Percentiles rank a stretch among this genome's conserved stretches.
Evolutionary conservation across 345 rosid species (phyloP).

Genomic region (Dovyalis caffra): DNA sequence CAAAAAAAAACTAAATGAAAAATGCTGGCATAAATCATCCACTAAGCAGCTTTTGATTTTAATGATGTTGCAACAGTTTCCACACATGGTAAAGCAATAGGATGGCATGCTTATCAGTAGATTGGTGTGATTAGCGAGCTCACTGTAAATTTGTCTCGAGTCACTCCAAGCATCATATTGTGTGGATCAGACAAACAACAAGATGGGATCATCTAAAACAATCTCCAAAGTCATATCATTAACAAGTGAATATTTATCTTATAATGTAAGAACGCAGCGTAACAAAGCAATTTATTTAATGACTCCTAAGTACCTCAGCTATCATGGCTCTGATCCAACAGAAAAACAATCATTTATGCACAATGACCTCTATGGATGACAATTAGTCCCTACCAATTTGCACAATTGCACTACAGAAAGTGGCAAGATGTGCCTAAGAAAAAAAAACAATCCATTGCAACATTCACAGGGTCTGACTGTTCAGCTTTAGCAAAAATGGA

Average conservation of each 20-base stretch:
- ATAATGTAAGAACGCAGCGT: no score
- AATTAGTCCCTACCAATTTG: not conserved
- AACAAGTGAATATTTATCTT: no score
- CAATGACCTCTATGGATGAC: not conserved
- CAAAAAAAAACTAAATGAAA: not conserved
- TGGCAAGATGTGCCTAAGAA: not conserved
- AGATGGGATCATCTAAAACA: not conserved
- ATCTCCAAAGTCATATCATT: not conserved
- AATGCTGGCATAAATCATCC: not conserved
- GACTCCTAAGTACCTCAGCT: no score
- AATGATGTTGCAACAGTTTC: not conserved
- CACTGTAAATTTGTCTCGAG: not conserved
- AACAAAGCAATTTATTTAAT: no score
- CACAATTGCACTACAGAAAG: not conserved
- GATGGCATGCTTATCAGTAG: constrained; percentile 4
- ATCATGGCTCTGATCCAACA: no score
- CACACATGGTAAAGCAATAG: no score
- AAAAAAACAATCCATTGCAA: not conserved
- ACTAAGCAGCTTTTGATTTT: not conserved
- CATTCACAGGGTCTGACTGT: not conserved
- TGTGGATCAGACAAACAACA: not conserved
- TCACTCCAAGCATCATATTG: not conserved
- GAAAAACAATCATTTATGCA: not conserved
- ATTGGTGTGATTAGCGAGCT: not conserved
- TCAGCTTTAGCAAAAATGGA: not conserved